Base-by-base conservation (phyloP, 2,329 filamentous ascomycete species). In the Madurella mycetomatis region DNA sequence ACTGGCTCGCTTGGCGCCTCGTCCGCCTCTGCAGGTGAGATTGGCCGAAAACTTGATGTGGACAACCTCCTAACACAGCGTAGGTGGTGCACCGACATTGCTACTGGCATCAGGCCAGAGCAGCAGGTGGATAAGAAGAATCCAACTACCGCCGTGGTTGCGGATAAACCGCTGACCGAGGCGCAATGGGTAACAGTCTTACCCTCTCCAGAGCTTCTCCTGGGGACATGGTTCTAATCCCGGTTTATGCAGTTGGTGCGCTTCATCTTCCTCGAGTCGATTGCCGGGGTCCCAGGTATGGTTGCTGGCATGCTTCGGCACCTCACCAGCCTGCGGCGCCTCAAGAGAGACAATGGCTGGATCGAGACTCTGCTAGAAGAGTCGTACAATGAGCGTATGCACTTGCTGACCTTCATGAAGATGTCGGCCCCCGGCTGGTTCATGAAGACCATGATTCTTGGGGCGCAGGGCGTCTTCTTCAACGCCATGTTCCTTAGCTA, bases 271-370 rank as follows among this genome's bases (percentile, higher is more conserved):
- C 80, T 99, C 34, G 94, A 99, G 71, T 92, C 87, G 47, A 90
- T 99, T 40, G 94, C 94, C 12, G 94, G 91, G 34, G 94, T 97
- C 0, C 94, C 94, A 0, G 94, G 94, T 8, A 97, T 97, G 90
- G 92, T 97, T 0, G 94, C 87, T 0, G 94, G 91, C 18, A 96
- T 96, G 88, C 77, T 97, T 15, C 80, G 94, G 34, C 94, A 99
- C 72, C 78, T 97, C 39, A 84, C 87, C 67, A 92, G 86, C 61
- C 80, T 97, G 65, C 80, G 92, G 43, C 81, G 86, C 30, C 86
- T 97, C 79, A 91, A 90, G 77, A 79, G 92, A 53, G 92, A 97
- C 69, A 95, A 97, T 64, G 94, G 94, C 66, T 97, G 88, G 90
- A 97, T 99, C 68, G 91, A 95, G 72, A 92, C 89, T 0, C 77